Percentiles rank a stretch among this genome's conserved stretches.
Evolutionary conservation across 352 stramenopile species (phyloP).

Genomic region (Saprolegnia diclina): DNA sequence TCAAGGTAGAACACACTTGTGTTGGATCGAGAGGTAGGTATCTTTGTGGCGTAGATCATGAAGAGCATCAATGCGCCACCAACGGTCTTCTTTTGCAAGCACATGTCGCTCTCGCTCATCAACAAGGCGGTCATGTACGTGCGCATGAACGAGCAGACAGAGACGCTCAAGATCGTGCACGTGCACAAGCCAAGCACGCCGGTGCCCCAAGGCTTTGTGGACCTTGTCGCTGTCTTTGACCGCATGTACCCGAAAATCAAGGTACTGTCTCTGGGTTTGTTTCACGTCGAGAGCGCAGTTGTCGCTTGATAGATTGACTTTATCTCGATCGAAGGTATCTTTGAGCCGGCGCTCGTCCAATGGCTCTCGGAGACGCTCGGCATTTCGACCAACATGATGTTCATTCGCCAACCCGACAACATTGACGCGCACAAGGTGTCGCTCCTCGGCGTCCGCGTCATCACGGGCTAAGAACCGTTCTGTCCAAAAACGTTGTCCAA

Average conservation of each 20-base stretch:
- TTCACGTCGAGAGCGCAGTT: background rate
- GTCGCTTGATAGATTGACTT: conserved; percentile 67
- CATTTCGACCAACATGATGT: conserved; percentile 86
- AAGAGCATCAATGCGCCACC: conserved; percentile 67
- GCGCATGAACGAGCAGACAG: conserved; percentile 87
- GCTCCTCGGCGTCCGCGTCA: conserved; percentile 68
- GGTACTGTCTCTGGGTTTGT: conserved; percentile 34
- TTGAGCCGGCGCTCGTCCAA: conserved; percentile 70
- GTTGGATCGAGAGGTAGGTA: too few relatives aligned
- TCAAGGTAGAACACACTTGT: background rate
- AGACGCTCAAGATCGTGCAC: conserved; percentile 88
- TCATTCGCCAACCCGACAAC: conserved; percentile 79
- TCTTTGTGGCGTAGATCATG: conserved; percentile 20
- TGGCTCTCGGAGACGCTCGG: conserved; percentile 68
- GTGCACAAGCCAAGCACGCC: conserved; percentile 31
- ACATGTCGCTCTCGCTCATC: conserved; percentile 74
- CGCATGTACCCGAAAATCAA: conserved; percentile 90
- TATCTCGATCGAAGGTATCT: conserved; percentile 61
- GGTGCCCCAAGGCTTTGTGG: conserved; percentile 51
- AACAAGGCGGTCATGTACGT: conserved; percentile 95
- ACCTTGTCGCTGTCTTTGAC: conserved; percentile 78
- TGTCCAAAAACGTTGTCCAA: too few relatives aligned
- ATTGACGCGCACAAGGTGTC: conserved; percentile 72
- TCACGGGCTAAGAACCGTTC: conserved; percentile 44
- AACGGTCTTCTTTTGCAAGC: conserved; percentile 91